Conservation (phyloP, 768 basidiomycete species). For the Agaricus subrufescens region DNA sequence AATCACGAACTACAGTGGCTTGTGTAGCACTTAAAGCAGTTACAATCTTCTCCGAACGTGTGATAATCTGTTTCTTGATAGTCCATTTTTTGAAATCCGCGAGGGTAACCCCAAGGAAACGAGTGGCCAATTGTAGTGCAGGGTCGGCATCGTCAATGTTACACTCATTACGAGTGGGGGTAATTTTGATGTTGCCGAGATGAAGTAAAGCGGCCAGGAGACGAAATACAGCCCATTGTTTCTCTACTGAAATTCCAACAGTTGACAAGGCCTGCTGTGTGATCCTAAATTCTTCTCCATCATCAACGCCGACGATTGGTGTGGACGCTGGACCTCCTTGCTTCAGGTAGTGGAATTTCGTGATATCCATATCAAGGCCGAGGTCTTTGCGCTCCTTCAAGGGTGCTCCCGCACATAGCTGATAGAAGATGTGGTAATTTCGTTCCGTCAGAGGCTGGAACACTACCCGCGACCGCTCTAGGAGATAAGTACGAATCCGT, state of each 20-base stretch:
- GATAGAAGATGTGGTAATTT: conserved; percentile 99
- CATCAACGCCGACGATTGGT: conserved; percentile 90
- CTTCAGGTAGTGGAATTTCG: conserved; percentile 87
- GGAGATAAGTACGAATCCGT: conserved; percentile 95
- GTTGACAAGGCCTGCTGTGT: conserved; percentile 96
- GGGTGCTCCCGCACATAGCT: conserved; percentile 95
- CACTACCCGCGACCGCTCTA: conserved; percentile 96
- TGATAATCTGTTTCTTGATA: conserved; percentile 94
- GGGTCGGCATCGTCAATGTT: conserved; percentile 80
- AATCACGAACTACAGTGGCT: conserved; percentile 91
- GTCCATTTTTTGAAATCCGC: conserved; percentile 99
- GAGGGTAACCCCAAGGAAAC: conserved; percentile 85
- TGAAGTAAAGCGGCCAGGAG: conserved; percentile 91
- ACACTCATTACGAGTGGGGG: conserved; percentile 76
- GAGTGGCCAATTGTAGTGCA: conserved; percentile 74
- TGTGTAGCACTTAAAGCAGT: conserved; percentile 81
- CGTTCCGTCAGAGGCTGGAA: conserved; percentile 96
- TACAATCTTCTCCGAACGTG: conserved; percentile 93
- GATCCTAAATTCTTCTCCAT: conserved; percentile 88
- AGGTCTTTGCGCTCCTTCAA: conserved; percentile 93
- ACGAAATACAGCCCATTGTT: conserved; percentile 97
- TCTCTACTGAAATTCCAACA: conserved; percentile 95
- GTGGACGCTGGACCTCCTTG: conserved; percentile 89
- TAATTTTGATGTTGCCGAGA: conserved; percentile 96
- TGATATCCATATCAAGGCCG: conserved; percentile 80